These are phyloP conservation scores for Phlegmacium glaucopus DNA, from an alignment of 768 basidiomycete genomes.

Conservation along the genomic window DNA sequence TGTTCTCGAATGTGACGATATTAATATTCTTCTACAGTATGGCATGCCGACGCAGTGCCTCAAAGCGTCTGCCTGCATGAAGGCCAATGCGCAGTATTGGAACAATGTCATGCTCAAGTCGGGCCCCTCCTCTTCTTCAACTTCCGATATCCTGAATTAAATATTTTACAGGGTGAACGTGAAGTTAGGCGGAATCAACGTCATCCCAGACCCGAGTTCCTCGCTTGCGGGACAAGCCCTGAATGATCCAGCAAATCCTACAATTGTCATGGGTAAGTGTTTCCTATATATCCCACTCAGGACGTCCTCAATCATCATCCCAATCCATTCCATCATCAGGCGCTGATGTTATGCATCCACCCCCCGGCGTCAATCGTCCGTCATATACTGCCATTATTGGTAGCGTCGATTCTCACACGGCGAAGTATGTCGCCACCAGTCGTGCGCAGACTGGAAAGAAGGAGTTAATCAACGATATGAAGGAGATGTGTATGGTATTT, in stretches of 20 bases:
- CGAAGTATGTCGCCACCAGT: constrained; percentile 59
- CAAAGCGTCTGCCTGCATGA: constrained; percentile 54
- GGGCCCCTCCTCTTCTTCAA: constrained; percentile 15
- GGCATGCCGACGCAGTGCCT: constrained; percentile 82
- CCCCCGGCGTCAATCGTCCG: constrained; percentile 69
- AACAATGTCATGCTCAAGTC: constrained; percentile 80
- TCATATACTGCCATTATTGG: constrained; percentile 77
- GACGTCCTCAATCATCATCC: background rate
- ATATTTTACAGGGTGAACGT: constrained; percentile 60
- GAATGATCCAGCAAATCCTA: constrained; percentile 63
- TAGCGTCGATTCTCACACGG: constrained; percentile 66
- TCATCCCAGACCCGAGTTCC: constrained; percentile 58
- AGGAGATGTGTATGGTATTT: constrained; percentile 57
- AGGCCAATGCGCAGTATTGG: constrained; percentile 72
- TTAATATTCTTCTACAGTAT: constrained; percentile 34
- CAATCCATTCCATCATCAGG: constrained; percentile 31
- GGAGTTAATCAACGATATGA: constrained; percentile 70
- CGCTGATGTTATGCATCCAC: constrained; percentile 78
- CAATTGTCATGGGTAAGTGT: constrained; percentile 68
- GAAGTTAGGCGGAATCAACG: constrained; percentile 80
- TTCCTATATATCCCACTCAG: constrained; percentile 5
- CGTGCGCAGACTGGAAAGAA: constrained; percentile 55
- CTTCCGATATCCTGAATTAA: background rate
- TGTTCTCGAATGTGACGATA: background rate
- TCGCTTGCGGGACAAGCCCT: constrained; percentile 42